A percentile compares a stretch with the other conserved stretches of the same genome.
Conservation (phyloP, 352 stramenopile genomes). For the Pythium pyrilobum region DNA sequence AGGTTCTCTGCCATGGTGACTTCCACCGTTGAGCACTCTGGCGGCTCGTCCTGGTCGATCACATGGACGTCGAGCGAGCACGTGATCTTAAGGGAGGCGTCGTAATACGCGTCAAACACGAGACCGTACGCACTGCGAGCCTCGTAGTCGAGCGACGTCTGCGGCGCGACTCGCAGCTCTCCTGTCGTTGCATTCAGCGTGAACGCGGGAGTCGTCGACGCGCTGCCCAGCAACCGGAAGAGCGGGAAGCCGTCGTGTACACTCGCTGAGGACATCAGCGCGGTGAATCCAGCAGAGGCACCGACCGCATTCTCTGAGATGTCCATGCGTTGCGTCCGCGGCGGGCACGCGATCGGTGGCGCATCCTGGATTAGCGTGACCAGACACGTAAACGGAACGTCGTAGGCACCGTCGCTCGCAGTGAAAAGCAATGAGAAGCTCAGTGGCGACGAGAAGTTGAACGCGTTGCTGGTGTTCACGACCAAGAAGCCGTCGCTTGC, state of each 20-base stretch:
- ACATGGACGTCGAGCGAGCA: conserved; percentile 32
- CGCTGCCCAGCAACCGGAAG: not conserved
- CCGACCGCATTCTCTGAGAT: conserved; percentile 15
- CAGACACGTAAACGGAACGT: conserved; percentile 17
- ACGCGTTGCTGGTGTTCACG: conserved; percentile 5
- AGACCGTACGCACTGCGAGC: conserved; percentile 21
- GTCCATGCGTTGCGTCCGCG: not conserved
- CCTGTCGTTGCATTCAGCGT: conserved; percentile 32
- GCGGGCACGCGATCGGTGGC: conserved; percentile 32
- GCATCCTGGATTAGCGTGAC: conserved; percentile 22
- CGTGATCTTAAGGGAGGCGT: conserved; percentile 26
- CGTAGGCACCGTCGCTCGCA: conserved; percentile 18
- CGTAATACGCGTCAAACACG: conserved; percentile 33
- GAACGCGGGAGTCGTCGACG: conserved; percentile 14
- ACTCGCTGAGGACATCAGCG: not conserved
- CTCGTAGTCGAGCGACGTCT: conserved; percentile 40
- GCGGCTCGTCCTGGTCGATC: conserved; percentile 46
- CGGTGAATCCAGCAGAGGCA: not conserved
- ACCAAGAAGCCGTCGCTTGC: conserved; percentile 6
- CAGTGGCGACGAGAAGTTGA: conserved; percentile 21
- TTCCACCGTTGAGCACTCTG: conserved; percentile 22
- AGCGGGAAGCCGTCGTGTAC: not conserved
- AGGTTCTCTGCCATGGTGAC: conserved; percentile 29
- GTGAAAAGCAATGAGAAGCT: conserved; percentile 2
- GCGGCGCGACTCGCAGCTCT: conserved; percentile 20